Conservation (phyloP, 768 basidiomycete species). For the Phylloporus sp. region DNA sequence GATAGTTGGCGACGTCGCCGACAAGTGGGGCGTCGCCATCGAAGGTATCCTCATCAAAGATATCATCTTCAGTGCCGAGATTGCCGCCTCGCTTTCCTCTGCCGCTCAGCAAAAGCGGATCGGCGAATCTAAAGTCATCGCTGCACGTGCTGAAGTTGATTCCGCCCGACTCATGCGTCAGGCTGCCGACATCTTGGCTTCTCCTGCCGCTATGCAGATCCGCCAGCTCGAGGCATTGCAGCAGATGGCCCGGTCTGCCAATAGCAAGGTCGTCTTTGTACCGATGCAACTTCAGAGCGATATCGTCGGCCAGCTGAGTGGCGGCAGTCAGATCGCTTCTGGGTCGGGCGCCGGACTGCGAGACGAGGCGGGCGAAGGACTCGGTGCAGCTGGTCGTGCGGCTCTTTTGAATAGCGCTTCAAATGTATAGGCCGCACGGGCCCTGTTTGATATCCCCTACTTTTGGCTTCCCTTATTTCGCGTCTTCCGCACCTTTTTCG, state of each 20-base stretch:
- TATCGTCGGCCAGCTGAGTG: conserved; percentile 45
- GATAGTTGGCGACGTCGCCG: conserved; percentile 87
- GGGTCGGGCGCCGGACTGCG: conserved; percentile 18
- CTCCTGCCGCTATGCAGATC: conserved; percentile 97
- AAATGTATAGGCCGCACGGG: conserved; percentile 17
- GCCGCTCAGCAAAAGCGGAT: conserved; percentile 97
- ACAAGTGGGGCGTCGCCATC: conserved; percentile 96
- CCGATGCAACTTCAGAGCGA: conserved; percentile 88
- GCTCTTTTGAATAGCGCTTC: conserved; percentile 22
- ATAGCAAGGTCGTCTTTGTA: conserved; percentile 90
- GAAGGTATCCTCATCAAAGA: conserved; percentile 95
- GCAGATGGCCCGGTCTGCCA: conserved; percentile 87
- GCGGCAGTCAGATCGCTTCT: conserved; percentile 19
- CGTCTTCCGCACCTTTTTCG: not conserved
- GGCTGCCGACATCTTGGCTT: conserved; percentile 91
- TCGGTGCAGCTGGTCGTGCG: conserved; percentile 24
- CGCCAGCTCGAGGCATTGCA: conserved; percentile 94
- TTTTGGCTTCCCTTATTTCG: not conserved
- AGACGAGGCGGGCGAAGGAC: conserved; percentile 23
- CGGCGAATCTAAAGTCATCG: conserved; percentile 95
- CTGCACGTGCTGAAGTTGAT: conserved; percentile 93
- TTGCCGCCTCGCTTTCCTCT: conserved; percentile 86
- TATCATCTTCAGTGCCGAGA: conserved; percentile 87
- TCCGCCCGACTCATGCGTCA: conserved; percentile 93
- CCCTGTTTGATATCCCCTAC: not conserved